Evolutionary conservation across 495 filamentous ascomycete genomes (phyloP).

Genomic region (Daldinia decipiens): DNA sequence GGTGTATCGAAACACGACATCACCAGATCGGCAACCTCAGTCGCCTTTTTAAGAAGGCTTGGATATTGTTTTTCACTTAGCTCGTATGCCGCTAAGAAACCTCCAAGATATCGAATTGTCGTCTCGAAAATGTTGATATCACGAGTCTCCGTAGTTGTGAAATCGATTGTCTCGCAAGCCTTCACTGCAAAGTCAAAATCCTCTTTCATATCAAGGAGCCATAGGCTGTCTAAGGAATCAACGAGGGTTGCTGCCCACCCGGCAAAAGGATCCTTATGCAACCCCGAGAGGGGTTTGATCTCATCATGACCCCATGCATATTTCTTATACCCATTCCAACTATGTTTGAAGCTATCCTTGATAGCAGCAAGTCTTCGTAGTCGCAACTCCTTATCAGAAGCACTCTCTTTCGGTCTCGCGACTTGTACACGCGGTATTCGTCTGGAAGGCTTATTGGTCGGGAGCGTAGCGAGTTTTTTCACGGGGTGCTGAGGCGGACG

Average conservation of each 20-base stretch:
- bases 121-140: constrained; percentile 79
- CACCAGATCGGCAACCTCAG: constrained; percentile 79
- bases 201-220: constrained; percentile 84
- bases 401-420: constrained; percentile 47
- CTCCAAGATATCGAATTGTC: constrained; percentile 80
- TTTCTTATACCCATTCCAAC: constrained; percentile 80
- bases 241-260: constrained; percentile 89
- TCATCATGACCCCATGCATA: constrained; percentile 84
- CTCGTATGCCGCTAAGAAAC: constrained; percentile 80
- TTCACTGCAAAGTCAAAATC: constrained; percentile 81
- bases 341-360: constrained; percentile 72
- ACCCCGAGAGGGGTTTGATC: constrained; percentile 69
- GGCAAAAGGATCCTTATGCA: constrained; percentile 73
- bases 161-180: constrained; percentile 77
- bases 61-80: constrained; percentile 67
- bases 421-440: constrained; percentile 78
- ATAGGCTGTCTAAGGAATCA: constrained; percentile 84
- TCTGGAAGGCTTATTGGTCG: constrained; percentile 68
- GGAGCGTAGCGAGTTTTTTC: constrained; percentile 72
- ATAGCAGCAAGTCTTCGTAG: constrained; percentile 67
- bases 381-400: constrained; percentile 41
- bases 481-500: constrained; percentile 58
- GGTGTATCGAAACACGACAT: constrained; percentile 89
- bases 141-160: constrained; percentile 66
- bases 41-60: constrained; percentile 76